A percentile compares a stretch with the other conserved stretches of the same genome.
These are phyloP conservation scores for Colletotrichum costaricense DNA, from an alignment of 2,329 filamentous ascomycete species.

Conservation along the genomic window DNA sequence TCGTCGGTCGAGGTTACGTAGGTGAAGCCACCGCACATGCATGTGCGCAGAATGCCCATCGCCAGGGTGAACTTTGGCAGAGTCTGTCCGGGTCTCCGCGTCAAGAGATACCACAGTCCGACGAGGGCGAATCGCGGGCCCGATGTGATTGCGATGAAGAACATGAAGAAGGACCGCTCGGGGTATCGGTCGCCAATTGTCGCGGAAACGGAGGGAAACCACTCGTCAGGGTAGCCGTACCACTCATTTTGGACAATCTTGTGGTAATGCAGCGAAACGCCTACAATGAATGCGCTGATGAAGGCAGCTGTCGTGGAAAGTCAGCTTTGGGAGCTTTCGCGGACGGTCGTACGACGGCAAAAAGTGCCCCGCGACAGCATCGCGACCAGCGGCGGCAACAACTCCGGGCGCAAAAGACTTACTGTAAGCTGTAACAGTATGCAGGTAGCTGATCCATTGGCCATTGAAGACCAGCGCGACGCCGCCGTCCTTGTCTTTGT, in stretches of 20 bases:
- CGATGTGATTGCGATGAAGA: conserved; percentile 97
- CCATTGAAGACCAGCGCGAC: conserved; percentile 78
- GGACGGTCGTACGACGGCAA: conserved; percentile 27
- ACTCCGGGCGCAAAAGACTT: conserved; percentile 44
- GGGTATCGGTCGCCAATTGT: conserved; percentile 98
- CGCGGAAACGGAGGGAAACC: conserved; percentile 95
- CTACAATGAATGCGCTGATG: conserved; percentile 84
- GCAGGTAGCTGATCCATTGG: conserved; percentile 89
- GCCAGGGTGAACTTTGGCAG: conserved; percentile 85
- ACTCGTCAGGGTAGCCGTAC: conserved; percentile 93
- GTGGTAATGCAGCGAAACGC: conserved; percentile 85
- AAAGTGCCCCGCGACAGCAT: background rate
- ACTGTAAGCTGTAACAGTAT: conserved; percentile 88
- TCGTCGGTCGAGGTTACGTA: conserved; percentile 98
- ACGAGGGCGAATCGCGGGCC: conserved; percentile 93
- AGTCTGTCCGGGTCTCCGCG: conserved; percentile 77
- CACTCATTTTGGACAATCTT: conserved; percentile 99
- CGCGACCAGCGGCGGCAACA: conserved; percentile 3
- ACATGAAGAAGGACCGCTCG: conserved; percentile 94
- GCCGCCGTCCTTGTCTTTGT: conserved; percentile 74
- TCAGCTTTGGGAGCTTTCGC: background rate
- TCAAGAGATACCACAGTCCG: conserved; percentile 91
- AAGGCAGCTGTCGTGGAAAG: conserved; percentile 75
- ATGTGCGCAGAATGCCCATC: conserved; percentile 85
- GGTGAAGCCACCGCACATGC: conserved; percentile 98